These are phyloP conservation scores for Annulohypoxylon maeteangense DNA, from an alignment of 495 filamentous ascomycete genomes.

Conservation along the genomic window DNA sequence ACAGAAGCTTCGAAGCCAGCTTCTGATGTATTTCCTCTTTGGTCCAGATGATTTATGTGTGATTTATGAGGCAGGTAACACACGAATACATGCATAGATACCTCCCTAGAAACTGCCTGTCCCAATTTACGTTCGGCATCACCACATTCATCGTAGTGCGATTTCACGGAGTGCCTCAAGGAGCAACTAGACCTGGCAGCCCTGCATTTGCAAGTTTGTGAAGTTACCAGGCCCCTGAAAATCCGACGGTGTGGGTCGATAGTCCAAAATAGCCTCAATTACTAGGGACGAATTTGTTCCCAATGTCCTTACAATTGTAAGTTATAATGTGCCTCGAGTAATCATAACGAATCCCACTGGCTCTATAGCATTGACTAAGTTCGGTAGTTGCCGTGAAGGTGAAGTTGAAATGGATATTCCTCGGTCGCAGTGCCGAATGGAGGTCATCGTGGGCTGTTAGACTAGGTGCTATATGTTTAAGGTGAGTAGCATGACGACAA, in stretches of 20 bases:
- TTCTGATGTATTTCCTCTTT: slow-evolving; percentile 42
- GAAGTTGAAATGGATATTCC: not conserved
- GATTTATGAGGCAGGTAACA: slow-evolving; percentile 37
- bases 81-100: not conserved
- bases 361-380: slow-evolving; percentile 9
- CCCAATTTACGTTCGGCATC: slow-evolving; percentile 29
- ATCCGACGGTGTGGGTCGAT: slow-evolving; percentile 39
- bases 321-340: slow-evolving; percentile 29
- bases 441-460: slow-evolving; percentile 25
- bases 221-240: slow-evolving; percentile 39
- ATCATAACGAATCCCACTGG: slow-evolving; percentile 34
- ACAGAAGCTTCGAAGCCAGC: slow-evolving; percentile 39
- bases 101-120: slow-evolving; percentile 7
- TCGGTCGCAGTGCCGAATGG: slow-evolving; percentile 26
- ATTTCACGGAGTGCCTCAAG: slow-evolving; percentile 31
- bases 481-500: slow-evolving; percentile 27
- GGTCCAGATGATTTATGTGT: slow-evolving; percentile 1
- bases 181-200: slow-evolving; percentile 23
- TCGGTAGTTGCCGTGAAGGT: slow-evolving; percentile 32
- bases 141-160: slow-evolving; percentile 33
- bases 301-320: slow-evolving; percentile 18
- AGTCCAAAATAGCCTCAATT: slow-evolving; percentile 42
- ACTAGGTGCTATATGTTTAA: slow-evolving; percentile 6
- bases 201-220: slow-evolving; percentile 30
- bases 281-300: slow-evolving; percentile 25